Evolutionary conservation across 352 stramenopile genomes (phyloP), one percentile per base, ranked within the genome.

Genomic region (Phytopythium delawarense): DNA sequence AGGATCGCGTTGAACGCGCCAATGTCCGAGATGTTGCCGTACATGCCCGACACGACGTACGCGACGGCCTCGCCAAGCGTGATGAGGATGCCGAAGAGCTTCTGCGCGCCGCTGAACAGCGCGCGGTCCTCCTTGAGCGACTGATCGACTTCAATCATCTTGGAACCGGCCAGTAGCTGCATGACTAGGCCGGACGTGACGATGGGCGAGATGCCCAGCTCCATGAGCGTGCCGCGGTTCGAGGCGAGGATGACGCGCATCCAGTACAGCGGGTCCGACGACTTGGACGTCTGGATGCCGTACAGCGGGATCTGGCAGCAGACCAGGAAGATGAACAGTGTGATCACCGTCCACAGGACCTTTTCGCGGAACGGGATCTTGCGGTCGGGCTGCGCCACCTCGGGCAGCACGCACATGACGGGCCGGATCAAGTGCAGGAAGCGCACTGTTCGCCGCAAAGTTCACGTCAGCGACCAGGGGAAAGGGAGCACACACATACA

Each of bases 291-390:
- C 79, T 99, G 93, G 67, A 99, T 97, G 67, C 97, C 98, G 81
- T 99, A 99, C 61, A 99, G 91, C 56, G 98, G 98, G 75, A 99
- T 99, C 86, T 99, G 98, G 74, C 97, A 99, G 78, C 96, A 99
- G 32, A 99, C 98, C 61, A 99, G 86, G 84, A 99, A 99, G 69
- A 99, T 99, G 87, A 99, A 99, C 32, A 99, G 91, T 64, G 97
- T 99, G 76, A 99, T 98, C 49, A 98, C 97, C 16, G 97, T 99
- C 97, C 97, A 99, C 50, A 99, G 79, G 48, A 99, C 92, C 84
- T 99, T 99, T 84, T 99, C 98, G 67, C 97, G 94, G 88, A 99
- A 99, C 48, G 96, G 96, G 76, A 99, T 99, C 91, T 95, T 98
- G 67, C 95, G 93, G 73, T 98, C 96, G 18, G 96, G 96, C 76